Evolutionary conservation across 2,329 filamentous ascomycete genomes (phyloP).

Genomic region (Cladophialophora bantiana): DNA sequence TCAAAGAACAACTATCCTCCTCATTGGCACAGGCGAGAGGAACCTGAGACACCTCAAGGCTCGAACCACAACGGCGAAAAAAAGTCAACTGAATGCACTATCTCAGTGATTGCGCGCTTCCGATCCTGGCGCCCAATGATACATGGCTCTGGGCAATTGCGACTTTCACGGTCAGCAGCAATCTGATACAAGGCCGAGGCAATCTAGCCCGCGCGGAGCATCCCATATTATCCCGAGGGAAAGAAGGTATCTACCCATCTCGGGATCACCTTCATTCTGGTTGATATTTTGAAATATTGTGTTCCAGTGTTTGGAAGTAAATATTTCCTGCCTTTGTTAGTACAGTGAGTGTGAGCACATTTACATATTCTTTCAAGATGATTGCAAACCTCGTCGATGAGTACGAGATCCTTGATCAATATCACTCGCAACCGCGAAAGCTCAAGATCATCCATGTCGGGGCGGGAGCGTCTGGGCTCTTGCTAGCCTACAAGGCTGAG

Average conservation of each 20-base stretch:
- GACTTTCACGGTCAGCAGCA: background rate
- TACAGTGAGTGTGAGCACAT: background rate
- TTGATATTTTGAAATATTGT: background rate
- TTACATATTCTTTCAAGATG: constrained; percentile 7
- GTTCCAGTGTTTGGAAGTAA: background rate
- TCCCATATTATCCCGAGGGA: background rate
- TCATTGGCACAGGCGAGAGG: background rate
- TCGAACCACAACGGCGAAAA: no score
- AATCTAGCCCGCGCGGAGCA: background rate
- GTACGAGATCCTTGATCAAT: constrained; percentile 19
- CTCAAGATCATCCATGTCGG: constrained; percentile 38
- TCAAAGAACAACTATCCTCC: background rate
- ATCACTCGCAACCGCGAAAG: constrained; percentile 21
- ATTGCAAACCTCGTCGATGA: constrained; percentile 9
- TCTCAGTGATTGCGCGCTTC: no score
- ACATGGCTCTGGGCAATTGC: background rate
- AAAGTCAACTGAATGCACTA: no score
- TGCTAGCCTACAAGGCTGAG: constrained; percentile 32
- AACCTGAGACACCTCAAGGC: no score
- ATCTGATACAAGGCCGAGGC: background rate
- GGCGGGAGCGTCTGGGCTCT: constrained; percentile 32
- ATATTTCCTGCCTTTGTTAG: background rate
- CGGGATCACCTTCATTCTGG: background rate
- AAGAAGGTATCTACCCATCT: background rate
- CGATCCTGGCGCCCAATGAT: no score